phyloP scores from a whole-genome alignment of 805 yeast genomes.

The Myxozyma sirexii region DNA sequence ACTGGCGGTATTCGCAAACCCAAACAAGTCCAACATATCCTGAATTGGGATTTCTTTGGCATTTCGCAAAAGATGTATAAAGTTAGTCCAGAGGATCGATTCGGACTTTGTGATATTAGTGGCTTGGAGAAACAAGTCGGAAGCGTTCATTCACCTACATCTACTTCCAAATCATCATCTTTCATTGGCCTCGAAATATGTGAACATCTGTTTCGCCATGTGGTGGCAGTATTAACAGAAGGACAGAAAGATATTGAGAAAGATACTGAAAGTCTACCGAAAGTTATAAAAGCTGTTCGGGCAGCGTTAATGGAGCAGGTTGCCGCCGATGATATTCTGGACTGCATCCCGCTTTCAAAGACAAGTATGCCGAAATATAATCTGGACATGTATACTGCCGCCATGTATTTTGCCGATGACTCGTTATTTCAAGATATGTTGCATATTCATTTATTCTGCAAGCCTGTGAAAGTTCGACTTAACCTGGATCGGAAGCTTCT shows the following conservation, averaged over 20 bases:
- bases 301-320: background rate
- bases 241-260: background rate
- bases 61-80: constrained; percentile 12
- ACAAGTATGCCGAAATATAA: constrained; percentile 4
- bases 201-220: background rate
- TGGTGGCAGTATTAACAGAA: background rate
- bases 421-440: constrained; percentile 12
- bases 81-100: constrained; percentile 26
- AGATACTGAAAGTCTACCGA: background rate
- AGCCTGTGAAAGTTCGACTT: constrained; percentile 1
- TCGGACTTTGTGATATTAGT: constrained; percentile 13
- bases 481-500: background rate
- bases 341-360: constrained; percentile 8
- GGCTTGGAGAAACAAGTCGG: background rate
- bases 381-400: constrained; percentile 7
- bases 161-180: background rate
- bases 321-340: constrained; percentile 13
- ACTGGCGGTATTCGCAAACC: constrained; percentile 16
- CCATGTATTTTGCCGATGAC: constrained; percentile 11
- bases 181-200: background rate
- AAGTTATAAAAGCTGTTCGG: background rate
- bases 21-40: constrained; percentile 10
- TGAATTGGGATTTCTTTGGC: constrained; percentile 22
- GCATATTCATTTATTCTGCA: constrained; percentile 6
- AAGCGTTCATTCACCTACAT: background rate